Base-by-base conservation (phyloP, 768 basidiomycete genomes). In the Leccinellum rugosiceps region DNA sequence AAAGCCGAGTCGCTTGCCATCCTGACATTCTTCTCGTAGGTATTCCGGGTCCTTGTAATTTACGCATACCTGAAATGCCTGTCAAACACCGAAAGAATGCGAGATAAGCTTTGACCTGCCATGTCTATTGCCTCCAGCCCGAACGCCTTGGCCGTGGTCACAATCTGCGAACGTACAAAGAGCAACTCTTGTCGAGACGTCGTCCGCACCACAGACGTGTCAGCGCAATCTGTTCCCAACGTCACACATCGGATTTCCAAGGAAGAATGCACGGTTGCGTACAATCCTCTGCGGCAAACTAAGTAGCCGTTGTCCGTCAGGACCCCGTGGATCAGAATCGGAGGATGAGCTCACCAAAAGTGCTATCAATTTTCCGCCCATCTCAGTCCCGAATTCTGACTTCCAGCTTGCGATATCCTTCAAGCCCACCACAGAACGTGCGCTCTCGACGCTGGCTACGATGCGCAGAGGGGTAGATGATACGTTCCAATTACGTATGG, bases 261-360 rank as follows among this genome's bases (percentile, higher is more conserved):
- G 49, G 13, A 47, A 57, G 34, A 62, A 30, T 23, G 38, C 14
- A 58, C 44, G 4, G 10, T 44, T 23, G 67, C 81, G 61, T 71
- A 94, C 92, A 96, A 65, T 98, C 94, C 76, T 98, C 94, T 21
- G 94, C 92, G 3, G 92, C 94, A 70, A 97, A 98, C 94, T 96
- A 63, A 30, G 26, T 26, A 26, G 21, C 28, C 14, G 9, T 10
- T 26, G 31, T 17, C 11, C 46, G 8, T 50, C 19, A 58, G 44
- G n/a, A 56, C n/a, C 26, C 52, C 48, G 32, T 43, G 23, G 45
- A 34, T 28, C 26, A 14, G 43, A 38, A 41, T 34, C 13, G 3
- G 34, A 10, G 32, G 9, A 19, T 26, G 25, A 31, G 23, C 67
- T 52, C 28, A 75, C 87, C 67, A 94, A 74, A 48, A 94, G 75